Evolutionary conservation across 208 protist genomes (phyloP), one percentile per base, ranked within the genome.

Genomic region (Crithidia bombi): DNA sequence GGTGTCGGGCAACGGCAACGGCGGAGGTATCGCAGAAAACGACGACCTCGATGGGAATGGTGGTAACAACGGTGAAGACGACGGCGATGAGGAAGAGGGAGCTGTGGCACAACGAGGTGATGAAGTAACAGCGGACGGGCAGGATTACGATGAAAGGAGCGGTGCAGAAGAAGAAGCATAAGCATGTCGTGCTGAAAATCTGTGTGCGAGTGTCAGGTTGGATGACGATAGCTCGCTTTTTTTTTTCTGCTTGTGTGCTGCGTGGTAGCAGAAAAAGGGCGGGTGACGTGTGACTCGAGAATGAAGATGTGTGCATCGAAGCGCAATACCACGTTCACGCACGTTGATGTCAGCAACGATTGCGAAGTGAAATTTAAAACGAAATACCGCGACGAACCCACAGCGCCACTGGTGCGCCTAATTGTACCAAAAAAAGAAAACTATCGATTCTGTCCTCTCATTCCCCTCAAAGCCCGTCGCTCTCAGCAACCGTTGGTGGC

Each of bases 131-230:
- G 63, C 3, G 35, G 56, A 17, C 25, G 32, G 21, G 0, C 12
- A 65, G 11, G 41, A 28, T 2, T 46, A 50, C n/a, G 58, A 32
- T 17, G 14, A 47, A 33, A 47, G 32, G 21, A 58, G 55, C 36
- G 52, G 61, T 15, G 58, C 68, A 14, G 41, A 78, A 32, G 67
- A 56, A 54, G 75, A 65, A 15, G 64, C 12, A 14, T 47, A 86
- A 76, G 36, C 12, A 56, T 28, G 15, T 44, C 66, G 10, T 36
- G 2, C 35, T 32, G 10, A 30, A 28, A 44, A 65, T 44, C 41
- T 10, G 28, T 47, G 46, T 41, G 63, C 33, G 35, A 23, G 47
- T 6, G 19, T 50, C 17, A 26, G 49, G 17, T 23, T 14, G 30
- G 51, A 19, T 6, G 32, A 35, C 33, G 14, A 32, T 33, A 33